phyloP scores from a whole-genome alignment of 352 stramenopile species.

The Elongisporangium undulatum region DNA sequence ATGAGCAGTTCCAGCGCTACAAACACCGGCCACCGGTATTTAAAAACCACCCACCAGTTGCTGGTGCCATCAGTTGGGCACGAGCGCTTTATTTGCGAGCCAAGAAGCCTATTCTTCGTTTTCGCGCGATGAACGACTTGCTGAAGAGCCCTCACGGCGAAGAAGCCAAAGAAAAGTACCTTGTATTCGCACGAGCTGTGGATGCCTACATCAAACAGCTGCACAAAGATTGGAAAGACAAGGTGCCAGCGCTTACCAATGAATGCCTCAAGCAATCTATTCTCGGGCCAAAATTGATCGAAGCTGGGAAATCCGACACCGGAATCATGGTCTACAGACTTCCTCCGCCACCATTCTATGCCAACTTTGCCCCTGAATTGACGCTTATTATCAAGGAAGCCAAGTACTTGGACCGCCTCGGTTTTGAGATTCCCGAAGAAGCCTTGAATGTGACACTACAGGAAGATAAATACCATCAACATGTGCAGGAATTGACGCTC shows the following conservation, averaged over 20 bases:
- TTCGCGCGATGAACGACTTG: conserved; percentile 92
- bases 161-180: conserved; percentile 93
- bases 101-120: conserved; percentile 94
- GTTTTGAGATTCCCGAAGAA: conserved; percentile 93
- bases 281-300: conserved; percentile 75
- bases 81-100: conserved; percentile 85
- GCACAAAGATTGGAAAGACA: conserved; percentile 92
- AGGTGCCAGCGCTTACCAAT: conserved; percentile 82
- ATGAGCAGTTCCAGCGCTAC: conserved; percentile 86
- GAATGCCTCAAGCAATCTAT: conserved; percentile 94
- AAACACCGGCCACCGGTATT: conserved; percentile 87
- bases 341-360: conserved; percentile 87
- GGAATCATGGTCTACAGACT: conserved; percentile 80
- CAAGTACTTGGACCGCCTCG: conserved; percentile 94
- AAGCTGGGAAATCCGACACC: conserved; percentile 71
- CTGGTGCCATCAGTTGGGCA: conserved; percentile 82
- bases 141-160: conserved; percentile 89
- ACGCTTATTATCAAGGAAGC: conserved; percentile 95
- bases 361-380: conserved; percentile 93
- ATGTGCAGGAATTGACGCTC: conserved; percentile 88
- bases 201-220: conserved; percentile 92
- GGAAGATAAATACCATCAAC: conserved; percentile 95
- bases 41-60: conserved; percentile 92
- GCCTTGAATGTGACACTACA: conserved; percentile 95
- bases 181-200: conserved; percentile 90